Evolutionary conservation across 1,139 yeast species (phyloP), one percentile per base, ranked within the genome.

Genomic region (Kodamaea plutei): DNA sequence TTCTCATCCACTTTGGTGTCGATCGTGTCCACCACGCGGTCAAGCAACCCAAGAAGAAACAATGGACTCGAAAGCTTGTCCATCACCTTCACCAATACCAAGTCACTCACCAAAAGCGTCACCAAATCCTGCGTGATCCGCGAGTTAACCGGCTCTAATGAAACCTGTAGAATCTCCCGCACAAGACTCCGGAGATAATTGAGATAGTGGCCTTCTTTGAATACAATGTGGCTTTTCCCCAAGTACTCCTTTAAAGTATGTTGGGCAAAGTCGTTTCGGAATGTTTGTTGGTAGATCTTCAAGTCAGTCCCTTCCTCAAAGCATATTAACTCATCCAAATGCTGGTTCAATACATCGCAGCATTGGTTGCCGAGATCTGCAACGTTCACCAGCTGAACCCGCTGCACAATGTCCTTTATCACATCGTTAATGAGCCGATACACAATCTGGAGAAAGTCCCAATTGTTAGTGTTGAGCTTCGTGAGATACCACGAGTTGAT

Each of bases 401-500:
- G 32, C 26, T 43, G 40, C 8, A 52, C 34, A 19, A 61, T 29
- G 32, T 55, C 61, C 21, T 44, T 43, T 3, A 60, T 48, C 24
- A 64, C 45, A 17, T 50, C 61, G 36, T 64, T 50, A 27, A 67
- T 38, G 5, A 56, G 37, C 22, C 40, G 43, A 40, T 66, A 65
- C n/a, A 64, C 52, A 12, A 36, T 35, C 25, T 41, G 50, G 12
- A 65, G 35, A 40, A 68, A 64, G 23, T 59, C 66, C 30, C 50
- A 35, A 38, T 64, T 62, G 27, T 61, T 62, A 2, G 73, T 65
- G 34, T 65, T 64, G 13, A 68, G 47, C 38, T 63, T 64, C 20
- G 36, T 39, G 25, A 58, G 44, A 40, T 65, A 68, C 74, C 74
- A 68, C 28, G 66, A 52, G 33, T 53, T 50, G 14, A 68, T 57